Conservation (phyloP, 257 asterid species). For the Solanum chmielewskii region DNA sequence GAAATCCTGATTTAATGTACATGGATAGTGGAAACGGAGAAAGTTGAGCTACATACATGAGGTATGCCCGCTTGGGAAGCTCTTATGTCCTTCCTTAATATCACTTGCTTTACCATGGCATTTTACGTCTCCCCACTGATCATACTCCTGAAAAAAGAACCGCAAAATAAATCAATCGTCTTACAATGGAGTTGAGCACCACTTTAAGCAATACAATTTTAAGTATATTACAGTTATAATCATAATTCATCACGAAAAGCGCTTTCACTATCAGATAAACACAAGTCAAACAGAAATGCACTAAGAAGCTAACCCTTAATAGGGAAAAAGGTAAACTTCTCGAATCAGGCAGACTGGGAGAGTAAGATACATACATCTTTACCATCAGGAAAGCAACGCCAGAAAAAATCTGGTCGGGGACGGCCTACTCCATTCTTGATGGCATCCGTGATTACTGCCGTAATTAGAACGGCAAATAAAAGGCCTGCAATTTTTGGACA, state of each 20-base stretch:
- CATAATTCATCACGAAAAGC: background rate
- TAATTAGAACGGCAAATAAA: constrained; percentile 56
- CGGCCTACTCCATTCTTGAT: constrained; percentile 81
- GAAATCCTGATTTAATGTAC: background rate
- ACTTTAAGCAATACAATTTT: background rate
- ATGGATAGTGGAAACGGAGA: background rate
- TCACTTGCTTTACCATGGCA: constrained; percentile 59
- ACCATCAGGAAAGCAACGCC: constrained; percentile 96
- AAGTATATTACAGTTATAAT: background rate
- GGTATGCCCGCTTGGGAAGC: constrained; percentile 91
- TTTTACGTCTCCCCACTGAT: constrained; percentile 51
- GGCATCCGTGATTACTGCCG: constrained; percentile 73
- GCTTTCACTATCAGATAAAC: background rate
- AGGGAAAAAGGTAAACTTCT: background rate
- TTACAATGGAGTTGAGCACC: background rate
- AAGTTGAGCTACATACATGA: constrained; percentile 37
- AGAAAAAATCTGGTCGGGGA: constrained; percentile 79
- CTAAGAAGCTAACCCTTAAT: background rate
- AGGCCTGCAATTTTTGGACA: constrained; percentile 39
- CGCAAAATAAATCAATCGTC: background rate
- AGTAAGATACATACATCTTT: constrained; percentile 26
- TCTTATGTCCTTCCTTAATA: constrained; percentile 83
- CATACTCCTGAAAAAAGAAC: constrained; percentile 29
- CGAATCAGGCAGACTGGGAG: no score
- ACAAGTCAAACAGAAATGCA: background rate